Conservation (phyloP, 2,329 filamentous ascomycete genomes). For the Leptographium wingfieldii region DNA sequence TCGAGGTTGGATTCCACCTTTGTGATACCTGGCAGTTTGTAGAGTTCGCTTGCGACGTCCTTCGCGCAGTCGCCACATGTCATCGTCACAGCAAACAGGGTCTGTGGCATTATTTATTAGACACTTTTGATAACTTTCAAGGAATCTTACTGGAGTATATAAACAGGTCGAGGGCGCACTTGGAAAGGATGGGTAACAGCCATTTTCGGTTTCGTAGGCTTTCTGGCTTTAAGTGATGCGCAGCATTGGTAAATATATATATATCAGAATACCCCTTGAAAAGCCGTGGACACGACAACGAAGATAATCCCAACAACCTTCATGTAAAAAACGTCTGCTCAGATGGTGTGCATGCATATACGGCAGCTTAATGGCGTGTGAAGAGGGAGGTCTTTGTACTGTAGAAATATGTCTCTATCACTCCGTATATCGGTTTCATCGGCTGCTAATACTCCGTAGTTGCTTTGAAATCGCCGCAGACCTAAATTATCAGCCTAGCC, state of each 20-base stretch:
- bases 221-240: background rate
- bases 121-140: background rate
- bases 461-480: background rate
- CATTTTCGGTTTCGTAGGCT: background rate
- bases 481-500: background rate
- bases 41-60: constrained; percentile 67
- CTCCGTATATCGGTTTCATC: too few species aligned
- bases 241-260: too few species aligned
- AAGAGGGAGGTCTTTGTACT: too few species aligned
- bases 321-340: too few species aligned
- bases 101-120: constrained; percentile 35
- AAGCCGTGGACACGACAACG: too few species aligned
- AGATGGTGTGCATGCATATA: too few species aligned
- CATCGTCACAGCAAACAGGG: constrained; percentile 88
- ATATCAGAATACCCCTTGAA: too few species aligned
- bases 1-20: constrained; percentile 73
- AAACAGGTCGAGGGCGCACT: background rate
- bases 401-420: too few species aligned
- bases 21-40: constrained; percentile 65
- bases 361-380: too few species aligned
- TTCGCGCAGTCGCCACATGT: constrained; percentile 83
- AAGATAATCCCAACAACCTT: too few species aligned
- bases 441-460: background rate
- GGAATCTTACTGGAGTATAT: background rate
- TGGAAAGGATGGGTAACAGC: background rate